Evolutionary conservation across 2,329 filamentous ascomycete species (phyloP).

Genomic region (Nothophaeocryptopus gaeumannii): DNA sequence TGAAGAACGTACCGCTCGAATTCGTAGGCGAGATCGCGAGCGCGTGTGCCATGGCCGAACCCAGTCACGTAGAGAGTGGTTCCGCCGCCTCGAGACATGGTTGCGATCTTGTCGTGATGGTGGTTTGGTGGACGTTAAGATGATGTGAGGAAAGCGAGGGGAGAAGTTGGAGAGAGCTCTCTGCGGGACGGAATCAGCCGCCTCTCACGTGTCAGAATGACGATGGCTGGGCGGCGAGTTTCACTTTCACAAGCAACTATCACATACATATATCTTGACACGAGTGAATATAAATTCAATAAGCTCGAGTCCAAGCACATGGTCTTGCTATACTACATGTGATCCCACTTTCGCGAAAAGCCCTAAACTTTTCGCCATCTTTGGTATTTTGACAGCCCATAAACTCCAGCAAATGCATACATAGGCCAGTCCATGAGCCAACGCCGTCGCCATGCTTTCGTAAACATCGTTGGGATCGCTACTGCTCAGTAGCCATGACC

Average conservation of each 20-base stretch:
- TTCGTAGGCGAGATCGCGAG: constrained; percentile 98
- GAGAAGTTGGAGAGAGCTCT: neutral
- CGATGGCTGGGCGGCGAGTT: too few relatives aligned
- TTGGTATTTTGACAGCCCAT: neutral
- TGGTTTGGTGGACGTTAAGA: constrained; percentile 7
- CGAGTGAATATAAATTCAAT: too few relatives aligned
- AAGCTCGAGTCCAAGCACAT: too few relatives aligned
- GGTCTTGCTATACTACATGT: too few relatives aligned
- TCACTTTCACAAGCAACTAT: too few relatives aligned
- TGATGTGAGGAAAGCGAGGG: constrained; percentile 3
- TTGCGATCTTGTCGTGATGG: constrained; percentile 7
- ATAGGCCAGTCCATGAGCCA: neutral
- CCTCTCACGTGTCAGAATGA: too few relatives aligned
- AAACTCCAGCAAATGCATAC: too few relatives aligned
- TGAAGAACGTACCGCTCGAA: constrained; percentile 95
- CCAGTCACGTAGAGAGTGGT: constrained; percentile 97
- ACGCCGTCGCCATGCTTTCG: constrained; percentile 17
- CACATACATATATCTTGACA: too few relatives aligned
- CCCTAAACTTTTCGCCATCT: too few relatives aligned
- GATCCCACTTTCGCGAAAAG: too few relatives aligned
- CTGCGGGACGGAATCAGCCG: too few relatives aligned
- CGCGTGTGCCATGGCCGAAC: constrained; percentile 97
- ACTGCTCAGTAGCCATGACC: constrained; percentile 68
- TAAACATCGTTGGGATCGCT: neutral
- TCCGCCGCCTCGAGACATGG: constrained; percentile 82